Evolutionary conservation across 345 rosid genomes (phyloP).

Genomic region (Isatis tinctoria): DNA sequence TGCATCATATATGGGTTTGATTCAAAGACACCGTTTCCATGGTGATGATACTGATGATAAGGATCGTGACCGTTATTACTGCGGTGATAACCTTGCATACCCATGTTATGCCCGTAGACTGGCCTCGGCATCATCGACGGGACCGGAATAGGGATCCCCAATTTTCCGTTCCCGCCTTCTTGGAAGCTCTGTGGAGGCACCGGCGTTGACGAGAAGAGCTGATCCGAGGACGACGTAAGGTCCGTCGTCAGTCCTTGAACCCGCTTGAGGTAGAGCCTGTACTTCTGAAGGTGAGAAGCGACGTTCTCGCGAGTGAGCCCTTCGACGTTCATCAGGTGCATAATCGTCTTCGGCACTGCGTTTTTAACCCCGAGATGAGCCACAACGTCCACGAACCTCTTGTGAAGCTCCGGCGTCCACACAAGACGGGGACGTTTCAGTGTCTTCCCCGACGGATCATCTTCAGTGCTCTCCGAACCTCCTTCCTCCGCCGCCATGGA

Average conservation of each 20-base stretch:
- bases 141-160: conserved; percentile 32
- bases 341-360: conserved; percentile 94
- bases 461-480: conserved; percentile 55
- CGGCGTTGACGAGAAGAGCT: conserved; percentile 59
- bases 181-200: conserved; percentile 54
- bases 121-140: conserved; percentile 23
- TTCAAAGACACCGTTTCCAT: conserved; percentile 32
- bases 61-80: neutral
- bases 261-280: conserved; percentile 75
- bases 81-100: conserved; percentile 32
- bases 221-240: conserved; percentile 62
- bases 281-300: conserved; percentile 87
- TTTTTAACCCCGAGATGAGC: conserved; percentile 67
- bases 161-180: conserved; percentile 33
- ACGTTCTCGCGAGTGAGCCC: conserved; percentile 93
- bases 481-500: conserved; percentile 47
- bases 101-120: conserved; percentile 41
- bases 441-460: conserved; percentile 54
- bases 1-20: conserved; percentile 46
- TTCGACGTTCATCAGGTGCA: conserved; percentile 94
- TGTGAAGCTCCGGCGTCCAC: conserved; percentile 91
- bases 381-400: conserved; percentile 87
- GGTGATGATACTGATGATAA: neutral
- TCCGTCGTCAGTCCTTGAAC: conserved; percentile 60
- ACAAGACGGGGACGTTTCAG: conserved; percentile 71